phyloP scores from a whole-genome alignment of 257 asterid genomes.

The Solanum habrochaites region DNA sequence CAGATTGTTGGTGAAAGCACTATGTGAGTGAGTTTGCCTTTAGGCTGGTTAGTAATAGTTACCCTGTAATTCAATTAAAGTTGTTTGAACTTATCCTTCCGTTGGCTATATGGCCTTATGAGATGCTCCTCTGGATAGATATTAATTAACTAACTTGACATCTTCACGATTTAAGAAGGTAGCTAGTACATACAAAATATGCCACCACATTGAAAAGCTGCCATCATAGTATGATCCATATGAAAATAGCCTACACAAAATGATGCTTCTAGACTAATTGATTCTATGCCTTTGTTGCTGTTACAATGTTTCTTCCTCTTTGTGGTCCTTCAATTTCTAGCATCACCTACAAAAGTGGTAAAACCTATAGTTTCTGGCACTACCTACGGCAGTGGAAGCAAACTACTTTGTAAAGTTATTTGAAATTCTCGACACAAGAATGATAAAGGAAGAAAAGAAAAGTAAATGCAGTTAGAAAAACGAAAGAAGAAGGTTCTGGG shows the following conservation, averaged over 20 bases:
- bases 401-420: background rate
- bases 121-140: background rate
- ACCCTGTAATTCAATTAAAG: background rate
- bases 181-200: background rate
- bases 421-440: background rate
- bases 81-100: background rate
- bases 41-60: background rate
- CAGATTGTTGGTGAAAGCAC: background rate
- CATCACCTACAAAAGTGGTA: background rate
- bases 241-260: background rate
- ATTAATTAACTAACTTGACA: background rate
- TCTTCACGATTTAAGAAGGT: background rate
- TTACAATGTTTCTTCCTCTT: background rate
- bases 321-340: background rate
- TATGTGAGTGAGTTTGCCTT: background rate
- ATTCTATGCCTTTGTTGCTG: background rate
- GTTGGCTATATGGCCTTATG: too few relatives aligned
- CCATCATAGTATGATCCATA: background rate
- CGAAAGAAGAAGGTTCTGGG: background rate
- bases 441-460: background rate
- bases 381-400: background rate
- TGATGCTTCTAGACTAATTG: background rate
- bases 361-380: background rate
- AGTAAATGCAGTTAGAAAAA: background rate
- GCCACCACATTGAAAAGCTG: background rate